Evolutionary conservation across 2,329 filamentous ascomycete genomes (phyloP), one percentile per base, ranked within the genome.

Genomic region (Hortaea sp.): DNA sequence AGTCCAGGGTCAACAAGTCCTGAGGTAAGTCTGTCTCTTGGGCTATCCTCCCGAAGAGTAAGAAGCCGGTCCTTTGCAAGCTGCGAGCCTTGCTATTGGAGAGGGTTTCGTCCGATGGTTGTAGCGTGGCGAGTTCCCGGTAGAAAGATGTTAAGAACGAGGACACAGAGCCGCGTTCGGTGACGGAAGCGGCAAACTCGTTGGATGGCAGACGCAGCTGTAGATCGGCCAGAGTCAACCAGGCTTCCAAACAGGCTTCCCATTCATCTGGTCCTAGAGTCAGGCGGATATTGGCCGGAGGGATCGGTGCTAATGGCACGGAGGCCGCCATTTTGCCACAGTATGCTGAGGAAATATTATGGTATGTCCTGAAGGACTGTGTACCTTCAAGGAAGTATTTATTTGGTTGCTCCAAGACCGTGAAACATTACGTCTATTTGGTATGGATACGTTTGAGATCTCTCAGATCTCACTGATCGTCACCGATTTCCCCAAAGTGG

Each of bases 271-370:
- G 68, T 35, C 75, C 71, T 49, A 95, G 76, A 54, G 76, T 76
- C 54, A 77, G 75, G 59, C 81, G 80, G 69, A 88, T 80, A 46
- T 72, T 69, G 31, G 77, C 69, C 50, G 82, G 76, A 12, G 89
- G 90, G 57, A 92, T 88, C 13, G 84, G 78, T 47, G 84, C 88
- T 65, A 95, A 75, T 38, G 88, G 88, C 42, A 89, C 20, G 9
- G 37, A 39, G 5, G 9, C 37, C 2, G 37, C 37, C 37, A 39
- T 39, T 20, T 20, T 20, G 20, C 20, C 20, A 20, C 20, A 20
- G 4, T 20, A 20, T 20, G 20, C 20, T 20, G 4, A 20, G 20
- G 20, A 20, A 20, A 20, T 20, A 4, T 20, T 20, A 20, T 20
- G 4, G 20, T 2, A 20, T 20, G 2, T 20, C 20, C 4, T 20